Evolutionary conservation across 2,329 filamentous ascomycete species (phyloP), one percentile per base, ranked within the genome.

Genomic region (Hypoxylon sp.): DNA sequence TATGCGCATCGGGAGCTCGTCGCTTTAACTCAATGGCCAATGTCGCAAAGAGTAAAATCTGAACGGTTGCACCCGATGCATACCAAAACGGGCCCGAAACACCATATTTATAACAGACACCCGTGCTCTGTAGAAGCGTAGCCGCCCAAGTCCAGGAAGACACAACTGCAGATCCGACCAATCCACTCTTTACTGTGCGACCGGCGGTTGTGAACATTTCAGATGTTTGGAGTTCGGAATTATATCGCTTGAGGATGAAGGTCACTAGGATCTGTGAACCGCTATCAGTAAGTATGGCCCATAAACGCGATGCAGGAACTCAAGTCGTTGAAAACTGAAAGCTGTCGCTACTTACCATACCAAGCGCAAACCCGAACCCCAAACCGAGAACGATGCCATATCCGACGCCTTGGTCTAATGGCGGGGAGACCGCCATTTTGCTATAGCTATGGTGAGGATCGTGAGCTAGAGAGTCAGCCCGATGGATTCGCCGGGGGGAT

Each of bases 101-200:
- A 8, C 86, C 89, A 66, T 93, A 93, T 56, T 83, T 78, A 70
- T 96, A 96, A 55, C 89, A 90, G 12, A 96, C 88, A n/a, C 86
- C 83, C 1, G 89, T 87, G 1, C 84, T 89, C 66, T 94, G 90
- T 2, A 94, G 78, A 1, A 93, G 76, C 0, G 90, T 94, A 15
- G 90, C 91, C 0, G 90, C 91, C 91, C 91, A 96, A 0, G 91
- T 96, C 91, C 92, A 96, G 4, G 88, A 91, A 11, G 88, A 92
- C 3, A 96, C 90, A n/a, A 96, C 91, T 11, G 91, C 91, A 4
- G 90, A 89, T 7, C 90, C 89, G 0, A 96, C 90, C 9, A 96
- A 78, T 31, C 91, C 92, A 6, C 90, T 91, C 68, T 96, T 96
- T 60, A 96, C 90, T 1, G 89, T 91, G 55, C 92, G 80, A 12